Evolutionary conservation across 768 basidiomycete species (phyloP).

Genomic region (Stropharia rugosoannulata): DNA sequence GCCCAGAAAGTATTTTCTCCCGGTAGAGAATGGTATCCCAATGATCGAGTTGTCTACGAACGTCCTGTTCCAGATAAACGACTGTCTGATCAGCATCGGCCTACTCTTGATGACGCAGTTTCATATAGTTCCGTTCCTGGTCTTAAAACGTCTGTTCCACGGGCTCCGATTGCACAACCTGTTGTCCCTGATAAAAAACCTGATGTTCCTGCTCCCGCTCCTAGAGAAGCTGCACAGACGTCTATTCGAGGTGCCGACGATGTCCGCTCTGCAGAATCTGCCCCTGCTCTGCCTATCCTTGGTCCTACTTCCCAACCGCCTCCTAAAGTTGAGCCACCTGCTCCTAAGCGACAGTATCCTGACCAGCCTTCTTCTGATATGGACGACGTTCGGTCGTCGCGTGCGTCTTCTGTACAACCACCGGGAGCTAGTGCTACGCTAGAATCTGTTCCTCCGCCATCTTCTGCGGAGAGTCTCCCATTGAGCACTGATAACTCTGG

Average conservation of each 20-base stretch:
- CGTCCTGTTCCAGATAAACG: conserved; percentile 4
- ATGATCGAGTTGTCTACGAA: conserved; percentile 7
- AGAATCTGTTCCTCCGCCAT: conserved; percentile 6
- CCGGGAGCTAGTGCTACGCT: conserved; percentile 9
- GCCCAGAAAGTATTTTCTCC: background rate
- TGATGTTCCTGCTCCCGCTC: conserved; percentile 2
- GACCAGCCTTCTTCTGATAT: conserved; percentile 11
- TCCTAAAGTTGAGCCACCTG: conserved; percentile 10
- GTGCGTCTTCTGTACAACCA: conserved; percentile 14
- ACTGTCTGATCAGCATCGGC: conserved; percentile 7
- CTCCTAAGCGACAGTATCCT: conserved; percentile 8
- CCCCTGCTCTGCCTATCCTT: conserved; percentile 13
- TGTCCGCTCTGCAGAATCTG: conserved; percentile 5
- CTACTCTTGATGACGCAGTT: conserved; percentile 4
- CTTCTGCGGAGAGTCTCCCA: conserved; percentile 1
- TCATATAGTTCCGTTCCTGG: conserved; percentile 1
- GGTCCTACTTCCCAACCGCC: conserved; percentile 14
- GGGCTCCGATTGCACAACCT: conserved; percentile 12
- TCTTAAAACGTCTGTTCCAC: conserved; percentile 6
- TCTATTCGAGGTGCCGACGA: conserved; percentile 1
- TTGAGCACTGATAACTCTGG: background rate
- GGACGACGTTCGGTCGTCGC: conserved; percentile 16
- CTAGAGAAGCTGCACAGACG: conserved; percentile 2
- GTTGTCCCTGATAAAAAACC: conserved; percentile 7
- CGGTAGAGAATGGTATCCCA: conserved; percentile 4